These are phyloP conservation scores for Cercospora beticola DNA, from an alignment of 2,329 filamentous ascomycete genomes.

Conservation along the genomic window DNA sequence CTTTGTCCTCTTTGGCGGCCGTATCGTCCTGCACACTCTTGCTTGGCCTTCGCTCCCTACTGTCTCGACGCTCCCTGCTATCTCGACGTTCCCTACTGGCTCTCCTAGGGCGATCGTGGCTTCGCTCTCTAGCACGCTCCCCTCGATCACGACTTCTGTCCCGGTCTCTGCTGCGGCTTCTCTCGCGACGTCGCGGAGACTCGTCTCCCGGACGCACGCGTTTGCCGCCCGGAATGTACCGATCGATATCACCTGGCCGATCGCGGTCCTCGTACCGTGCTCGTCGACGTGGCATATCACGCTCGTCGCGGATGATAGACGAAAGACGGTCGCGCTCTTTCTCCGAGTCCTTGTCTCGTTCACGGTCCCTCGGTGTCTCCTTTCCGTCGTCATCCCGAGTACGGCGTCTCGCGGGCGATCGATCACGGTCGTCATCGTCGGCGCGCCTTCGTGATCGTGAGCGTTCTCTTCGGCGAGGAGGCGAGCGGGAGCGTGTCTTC, in stretches of 20 bases:
- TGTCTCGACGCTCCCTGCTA: constrained; percentile 1
- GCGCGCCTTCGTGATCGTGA: constrained; percentile 32
- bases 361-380: constrained; percentile 26
- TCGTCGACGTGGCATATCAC: constrained; percentile 18
- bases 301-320: constrained; percentile 21
- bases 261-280: constrained; percentile 32
- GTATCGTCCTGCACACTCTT: neutral
- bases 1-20: neutral
- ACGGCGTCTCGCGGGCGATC: constrained; percentile 8
- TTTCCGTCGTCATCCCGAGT: constrained; percentile 20
- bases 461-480: constrained; percentile 12
- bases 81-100: constrained; percentile 6
- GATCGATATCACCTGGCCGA: constrained; percentile 33
- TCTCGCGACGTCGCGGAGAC: constrained; percentile 10
- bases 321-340: constrained; percentile 14
- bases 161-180: constrained; percentile 21
- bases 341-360: constrained; percentile 20
- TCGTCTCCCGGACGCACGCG: constrained; percentile 15
- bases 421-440: constrained; percentile 22
- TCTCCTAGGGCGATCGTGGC: neutral
- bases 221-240: constrained; percentile 38
- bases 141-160: constrained; percentile 34
- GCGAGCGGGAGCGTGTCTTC: constrained; percentile 7
- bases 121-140: constrained; percentile 19
- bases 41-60: constrained; percentile 8